Evolutionary conservation across 2,329 filamentous ascomycete species (phyloP), one percentile per base, ranked within the genome.

Genomic region (Sordariomycetes sp.): DNA sequence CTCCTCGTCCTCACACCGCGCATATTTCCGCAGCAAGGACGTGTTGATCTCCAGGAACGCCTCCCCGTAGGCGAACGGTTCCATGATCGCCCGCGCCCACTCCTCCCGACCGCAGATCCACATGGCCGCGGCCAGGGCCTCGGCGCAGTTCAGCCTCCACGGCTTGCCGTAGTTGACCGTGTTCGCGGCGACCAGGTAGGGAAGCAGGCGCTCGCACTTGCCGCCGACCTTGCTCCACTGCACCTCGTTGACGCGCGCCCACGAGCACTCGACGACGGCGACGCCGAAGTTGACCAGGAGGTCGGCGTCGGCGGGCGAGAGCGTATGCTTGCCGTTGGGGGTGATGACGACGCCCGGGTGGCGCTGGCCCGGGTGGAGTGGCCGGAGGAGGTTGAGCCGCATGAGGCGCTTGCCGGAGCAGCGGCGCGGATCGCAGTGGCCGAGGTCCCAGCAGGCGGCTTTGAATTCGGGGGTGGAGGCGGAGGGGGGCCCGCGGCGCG

Each of bases 381-480:
- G 89, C 64, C 94, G 87, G 90, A 99, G 97, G 67, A 97, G 78
- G 3, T 93, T 93, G 58, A 95, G 82, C 62, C 87, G 86, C 82
- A 99, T 96, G 37, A 99, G 81, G 62, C 90, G 86, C 76, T 99
- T 99, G 35, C 94, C 94, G 0, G 92, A 97, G 74, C 94, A 99
- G 65, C 93, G 81, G 72, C 97, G 97, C 10, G 93, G 90, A 68
- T 99, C 94, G 77, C 94, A 99, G 76, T 99, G 94, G 61, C 92
- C 93, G 37, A 99, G 80, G 68, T 99, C 94, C 94, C 94, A 99
- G 71, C 93, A 97, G 60, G 93, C 94, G 54, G 94, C 93, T 74
- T 95, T 96, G 81, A 92, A 97, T 24, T 75, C 68, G 46, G 74
- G 85, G 62, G 57, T 67, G 58, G 73, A 65, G 62, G 73, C 64